Evolutionary conservation across 1,139 yeast species (phyloP), one percentile per base, ranked within the genome.

Genomic region (Blastobotrys raffinosifermentans): DNA sequence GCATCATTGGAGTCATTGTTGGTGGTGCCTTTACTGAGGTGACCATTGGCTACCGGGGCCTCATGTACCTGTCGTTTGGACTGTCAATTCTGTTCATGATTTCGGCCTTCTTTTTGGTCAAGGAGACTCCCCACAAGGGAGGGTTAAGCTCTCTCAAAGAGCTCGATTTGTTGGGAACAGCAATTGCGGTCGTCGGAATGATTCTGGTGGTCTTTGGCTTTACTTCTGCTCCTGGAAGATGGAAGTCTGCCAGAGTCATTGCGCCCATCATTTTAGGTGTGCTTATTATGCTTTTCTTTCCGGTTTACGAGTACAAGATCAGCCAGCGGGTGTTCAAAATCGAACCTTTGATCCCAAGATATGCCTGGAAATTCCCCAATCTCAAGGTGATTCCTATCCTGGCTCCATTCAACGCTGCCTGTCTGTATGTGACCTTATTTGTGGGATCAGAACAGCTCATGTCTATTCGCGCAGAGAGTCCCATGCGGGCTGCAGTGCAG

Each of bases 11-110:
- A 6, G 46, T 53, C 9, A 22, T 63, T 14, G 32, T 63, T 1
- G 67, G 67, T 7, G 67, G 67, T 26, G 67, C 61, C 2, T 62
- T 63, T 34, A 46, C 57, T 4, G 39, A 39, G 19, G 49, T 60
- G 2, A n/a, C 34, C 2, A 46, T 58, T 34, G 67, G 66, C 2
- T 61, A 61, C 41, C 48, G 54, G 27, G 57, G 57, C 1, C 50
- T 58, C 15, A 54, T 58, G 36, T 63, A 45, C 29, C 47, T 60
- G 30, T 45, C 53, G 2, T 56, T 55, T 45, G 63, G 55, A 4
- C 26, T 52, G 4, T 33, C 58, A 0, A 35, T 48, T 4, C 4
- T 49, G 6, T 39, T 45, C 17, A 35, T 47, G 3, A 19, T 51
- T 3, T 7, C 44, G 13, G 37, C 54, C 3, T 45, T 41, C 13